phyloP scores from a whole-genome alignment of 495 filamentous ascomycete genomes.

The Penicillium alfredii region DNA sequence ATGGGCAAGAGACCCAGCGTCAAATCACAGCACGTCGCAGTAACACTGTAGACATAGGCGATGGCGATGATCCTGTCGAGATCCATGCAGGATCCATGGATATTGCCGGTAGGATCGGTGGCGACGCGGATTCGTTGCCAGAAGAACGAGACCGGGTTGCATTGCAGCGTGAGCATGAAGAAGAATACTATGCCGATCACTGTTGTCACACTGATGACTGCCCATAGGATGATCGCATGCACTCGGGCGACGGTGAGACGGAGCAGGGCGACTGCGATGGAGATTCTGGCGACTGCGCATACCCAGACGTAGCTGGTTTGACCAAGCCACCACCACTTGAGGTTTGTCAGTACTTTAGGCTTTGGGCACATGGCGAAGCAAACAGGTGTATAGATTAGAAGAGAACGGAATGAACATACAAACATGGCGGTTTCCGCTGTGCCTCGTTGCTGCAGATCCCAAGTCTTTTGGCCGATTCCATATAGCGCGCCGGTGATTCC shows the following conservation, averaged over 20 bases:
- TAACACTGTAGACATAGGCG: slow-evolving; percentile 39
- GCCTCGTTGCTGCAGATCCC: slow-evolving; percentile 8
- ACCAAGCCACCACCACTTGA: slow-evolving; percentile 40
- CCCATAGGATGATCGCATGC: slow-evolving; percentile 27
- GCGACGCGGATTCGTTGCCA: slow-evolving; percentile 26
- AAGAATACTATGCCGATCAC: slow-evolving; percentile 30
- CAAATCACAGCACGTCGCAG: slow-evolving; percentile 37
- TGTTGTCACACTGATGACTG: slow-evolving; percentile 25
- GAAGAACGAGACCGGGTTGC: slow-evolving; percentile 35
- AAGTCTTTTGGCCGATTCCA: slow-evolving; percentile 29
- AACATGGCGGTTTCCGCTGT: slow-evolving; percentile 35
- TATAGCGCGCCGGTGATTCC: slow-evolving; percentile 34
- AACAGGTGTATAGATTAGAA: too few relatives aligned
- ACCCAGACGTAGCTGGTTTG: slow-evolving; percentile 34
- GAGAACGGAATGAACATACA: slow-evolving; percentile 24
- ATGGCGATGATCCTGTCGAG: slow-evolving; percentile 26
- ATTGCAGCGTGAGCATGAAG: slow-evolving; percentile 38
- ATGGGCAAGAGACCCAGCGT: slow-evolving; percentile 33
- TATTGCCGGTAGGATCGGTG: neutral
- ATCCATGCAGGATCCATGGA: slow-evolving; percentile 29
- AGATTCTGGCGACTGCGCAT: slow-evolving; percentile 31
- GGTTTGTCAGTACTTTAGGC: too few relatives aligned
- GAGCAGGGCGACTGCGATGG: slow-evolving; percentile 37
- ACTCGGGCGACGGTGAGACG: slow-evolving; percentile 28
- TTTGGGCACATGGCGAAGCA: too few relatives aligned